Base-by-base conservation (phyloP, 2,329 filamentous ascomycete genomes). In the Penicillium sp. region DNA sequence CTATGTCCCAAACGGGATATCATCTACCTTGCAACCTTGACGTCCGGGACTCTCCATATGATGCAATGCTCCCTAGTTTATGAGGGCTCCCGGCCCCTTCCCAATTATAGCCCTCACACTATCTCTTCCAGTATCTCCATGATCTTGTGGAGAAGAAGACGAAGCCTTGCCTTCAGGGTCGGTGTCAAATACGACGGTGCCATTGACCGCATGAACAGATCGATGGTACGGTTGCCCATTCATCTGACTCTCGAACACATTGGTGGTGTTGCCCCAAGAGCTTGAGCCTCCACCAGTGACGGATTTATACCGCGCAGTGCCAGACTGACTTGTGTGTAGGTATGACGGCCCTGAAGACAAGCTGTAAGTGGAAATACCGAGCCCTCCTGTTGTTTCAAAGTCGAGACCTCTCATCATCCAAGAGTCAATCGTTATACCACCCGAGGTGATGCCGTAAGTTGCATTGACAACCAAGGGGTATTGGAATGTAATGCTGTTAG, bases 381-480 rank as follows among this genome's bases (percentile, higher is more conserved):
- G 66, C 5, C 80, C 57, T 26, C 77, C 76, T 26, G 75, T 66
- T 9, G 66, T 59, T 6, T 60, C 55, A 9, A 83, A 76, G 18
- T 78, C 66, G 35, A 85, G 78, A 13, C 78, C 79, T 14, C 81
- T 78, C 42, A 70, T 70, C 61, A 86, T 70, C n/a, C 66, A 70
- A 11, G 78, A 82, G 24, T 74, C 66, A 53, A 82, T 78, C 2
- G 75, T 76, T 49, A 84, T 72, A n/a, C 75, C 77, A 50, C 81
- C 72, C 61, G 81, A 78, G 1, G 26, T 22, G 43, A 46, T 68
- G 14, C 70, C 67, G 53, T 81, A 81, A 2, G 79, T 80, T 16
- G 79, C 81, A 63, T 82, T 83, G 46, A 83, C 82, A 62, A 76
- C 79, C 1, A 90, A 71, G 0, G 87, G 87, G 64, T 88, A 90